Conservation (phyloP, 176 grass and related monocot genomes). For the Cenchrus purpureus region DNA sequence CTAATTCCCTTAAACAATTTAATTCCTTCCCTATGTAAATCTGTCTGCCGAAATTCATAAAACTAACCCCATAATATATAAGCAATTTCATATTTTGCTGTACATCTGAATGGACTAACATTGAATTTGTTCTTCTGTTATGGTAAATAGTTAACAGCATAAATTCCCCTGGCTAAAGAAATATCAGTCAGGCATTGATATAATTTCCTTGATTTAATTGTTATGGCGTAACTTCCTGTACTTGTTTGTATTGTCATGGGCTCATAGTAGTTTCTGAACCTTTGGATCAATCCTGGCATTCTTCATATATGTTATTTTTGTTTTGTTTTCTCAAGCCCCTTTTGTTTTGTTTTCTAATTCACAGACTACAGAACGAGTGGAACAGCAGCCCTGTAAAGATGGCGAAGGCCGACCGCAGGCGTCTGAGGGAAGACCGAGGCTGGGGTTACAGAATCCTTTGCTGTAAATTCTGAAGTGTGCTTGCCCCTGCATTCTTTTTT, state of each 20-base stretch:
- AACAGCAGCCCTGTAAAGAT: conserved; percentile 92
- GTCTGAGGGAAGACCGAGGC: conserved; percentile 51
- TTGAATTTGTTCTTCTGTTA: neutral
- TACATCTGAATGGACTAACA: conserved; percentile 3
- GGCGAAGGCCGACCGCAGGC: conserved; percentile 72
- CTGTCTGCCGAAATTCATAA: neutral
- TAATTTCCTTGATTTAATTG: neutral
- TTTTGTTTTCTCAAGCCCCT: neutral
- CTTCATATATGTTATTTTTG: neutral
- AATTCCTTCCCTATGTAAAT: neutral
- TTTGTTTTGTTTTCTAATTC: conserved; percentile 9
- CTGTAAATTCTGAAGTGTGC: conserved; percentile 73
- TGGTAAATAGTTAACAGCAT: neutral
- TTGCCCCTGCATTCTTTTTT: conserved; percentile 31
- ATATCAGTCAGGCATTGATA: neutral
- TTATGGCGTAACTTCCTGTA: neutral
- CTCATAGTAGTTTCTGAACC: neutral
- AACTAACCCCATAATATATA: neutral
- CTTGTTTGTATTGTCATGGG: neutral
- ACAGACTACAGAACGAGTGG: conserved; percentile 84
- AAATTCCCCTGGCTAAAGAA: neutral
- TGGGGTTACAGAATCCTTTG: conserved; percentile 77
- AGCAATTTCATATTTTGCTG: neutral
- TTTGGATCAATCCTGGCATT: neutral
- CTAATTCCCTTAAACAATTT: neutral